These are phyloP conservation scores for Penicillium nordicum DNA, from an alignment of 2,329 filamentous ascomycete species.

Conservation along the genomic window DNA sequence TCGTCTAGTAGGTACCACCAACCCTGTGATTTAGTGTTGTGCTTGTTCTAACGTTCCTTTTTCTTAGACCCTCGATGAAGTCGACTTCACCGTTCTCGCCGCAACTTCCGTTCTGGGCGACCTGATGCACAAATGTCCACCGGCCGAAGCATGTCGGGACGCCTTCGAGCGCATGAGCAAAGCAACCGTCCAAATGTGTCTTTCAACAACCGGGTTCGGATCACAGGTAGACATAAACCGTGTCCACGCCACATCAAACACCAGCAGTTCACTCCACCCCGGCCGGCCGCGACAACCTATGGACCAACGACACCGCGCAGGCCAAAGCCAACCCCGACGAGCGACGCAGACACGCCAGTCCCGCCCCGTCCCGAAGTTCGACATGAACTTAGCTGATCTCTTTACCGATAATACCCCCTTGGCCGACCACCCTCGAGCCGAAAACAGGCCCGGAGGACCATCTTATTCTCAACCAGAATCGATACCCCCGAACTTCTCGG, in stretches of 20 bases:
- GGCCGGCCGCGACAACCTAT: slow-evolving; percentile 19
- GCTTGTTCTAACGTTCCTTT: slow-evolving; percentile 9
- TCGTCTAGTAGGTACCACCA: slow-evolving; percentile 64
- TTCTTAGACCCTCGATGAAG: slow-evolving; percentile 76
- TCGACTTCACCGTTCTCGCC: slow-evolving; percentile 93
- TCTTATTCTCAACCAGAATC: slow-evolving; percentile 25
- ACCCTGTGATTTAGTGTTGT: neutral
- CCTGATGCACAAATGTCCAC: slow-evolving; percentile 89
- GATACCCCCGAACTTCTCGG: slow-evolving; percentile 21
- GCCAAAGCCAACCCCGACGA: slow-evolving; percentile 30
- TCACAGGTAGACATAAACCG: slow-evolving; percentile 35
- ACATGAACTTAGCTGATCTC: slow-evolving; percentile 54
- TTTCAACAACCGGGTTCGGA: slow-evolving; percentile 80
- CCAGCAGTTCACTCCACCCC: slow-evolving; percentile 9
- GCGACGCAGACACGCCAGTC: slow-evolving; percentile 36
- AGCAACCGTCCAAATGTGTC: slow-evolving; percentile 91
- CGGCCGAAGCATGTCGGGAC: slow-evolving; percentile 89
- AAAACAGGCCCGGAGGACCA: slow-evolving; percentile 26
- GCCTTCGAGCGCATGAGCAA: slow-evolving; percentile 94
- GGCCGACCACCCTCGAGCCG: slow-evolving; percentile 35
- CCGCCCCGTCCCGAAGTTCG: slow-evolving; percentile 54
- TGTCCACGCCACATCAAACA: slow-evolving; percentile 18
- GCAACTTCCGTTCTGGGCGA: slow-evolving; percentile 90
- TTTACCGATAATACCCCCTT: slow-evolving; percentile 46
- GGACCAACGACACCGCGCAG: slow-evolving; percentile 23